A percentile compares a stretch with the other conserved stretches of the same genome.
These are phyloP conservation scores for Rhodotorula sp. DNA, from an alignment of 1,284 basidiomycete genomes.

Conservation along the genomic window DNA sequence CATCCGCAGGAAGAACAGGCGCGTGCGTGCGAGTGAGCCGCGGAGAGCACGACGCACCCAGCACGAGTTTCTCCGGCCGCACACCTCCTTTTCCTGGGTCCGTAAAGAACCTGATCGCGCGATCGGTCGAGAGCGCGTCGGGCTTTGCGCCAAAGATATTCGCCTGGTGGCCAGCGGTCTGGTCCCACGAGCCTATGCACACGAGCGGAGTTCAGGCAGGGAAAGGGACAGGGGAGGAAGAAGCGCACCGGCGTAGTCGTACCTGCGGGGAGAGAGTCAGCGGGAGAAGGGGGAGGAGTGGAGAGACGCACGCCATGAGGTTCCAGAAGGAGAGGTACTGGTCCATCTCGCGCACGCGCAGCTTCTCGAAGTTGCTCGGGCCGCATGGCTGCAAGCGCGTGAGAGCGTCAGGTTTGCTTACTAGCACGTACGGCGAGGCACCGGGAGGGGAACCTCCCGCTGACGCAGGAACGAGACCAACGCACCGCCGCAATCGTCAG, in stretches of 20 bases:
- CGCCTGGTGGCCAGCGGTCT: slow-evolving; percentile 71
- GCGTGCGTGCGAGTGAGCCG: neutral
- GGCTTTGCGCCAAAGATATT: slow-evolving; percentile 61
- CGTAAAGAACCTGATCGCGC: slow-evolving; percentile 68
- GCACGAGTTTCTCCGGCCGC: slow-evolving; percentile 68
- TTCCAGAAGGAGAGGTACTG: slow-evolving; percentile 77
- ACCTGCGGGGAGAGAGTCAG: slow-evolving; percentile 7
- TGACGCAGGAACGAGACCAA: neutral
- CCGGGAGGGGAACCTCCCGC: neutral
- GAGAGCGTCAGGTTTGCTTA: neutral
- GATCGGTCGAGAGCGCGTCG: slow-evolving; percentile 68
- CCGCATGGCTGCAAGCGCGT: slow-evolving; percentile 64
- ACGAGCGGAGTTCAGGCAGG: neutral
- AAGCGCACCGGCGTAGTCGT: slow-evolving; percentile 36
- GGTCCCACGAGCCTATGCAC: slow-evolving; percentile 50
- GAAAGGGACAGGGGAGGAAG: neutral
- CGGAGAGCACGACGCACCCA: slow-evolving; percentile 60
- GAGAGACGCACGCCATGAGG: slow-evolving; percentile 67
- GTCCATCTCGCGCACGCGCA: slow-evolving; percentile 73
- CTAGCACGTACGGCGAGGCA: neutral
- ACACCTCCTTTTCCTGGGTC: slow-evolving; percentile 61
- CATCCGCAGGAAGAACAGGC: too few species aligned
- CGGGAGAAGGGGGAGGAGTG: neutral
- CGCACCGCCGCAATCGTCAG: slow-evolving; percentile 50
- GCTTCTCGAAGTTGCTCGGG: slow-evolving; percentile 64